phyloP scores from a whole-genome alignment of 805 yeast genomes.

The Kuraishia hungarica region DNA sequence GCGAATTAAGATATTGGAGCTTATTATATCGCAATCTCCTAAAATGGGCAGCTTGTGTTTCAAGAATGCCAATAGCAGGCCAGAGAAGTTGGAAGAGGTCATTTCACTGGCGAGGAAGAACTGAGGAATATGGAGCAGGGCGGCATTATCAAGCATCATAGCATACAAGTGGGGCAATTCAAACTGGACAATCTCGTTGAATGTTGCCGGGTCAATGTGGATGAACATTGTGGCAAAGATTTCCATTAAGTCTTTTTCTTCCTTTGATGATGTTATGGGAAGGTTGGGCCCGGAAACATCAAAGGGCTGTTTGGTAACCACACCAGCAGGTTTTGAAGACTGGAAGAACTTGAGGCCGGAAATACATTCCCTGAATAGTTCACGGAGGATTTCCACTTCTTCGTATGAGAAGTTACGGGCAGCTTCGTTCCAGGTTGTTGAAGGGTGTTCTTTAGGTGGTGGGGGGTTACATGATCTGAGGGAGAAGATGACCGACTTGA shows the following conservation, averaged over 20 bases:
- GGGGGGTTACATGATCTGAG: constrained; percentile 86
- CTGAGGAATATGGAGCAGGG: constrained; percentile 85
- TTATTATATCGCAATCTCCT: constrained; percentile 72
- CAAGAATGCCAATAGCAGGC: constrained; percentile 70
- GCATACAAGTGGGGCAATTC: constrained; percentile 75
- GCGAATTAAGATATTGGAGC: constrained; percentile 74
- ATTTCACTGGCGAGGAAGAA: constrained; percentile 88
- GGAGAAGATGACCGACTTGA: constrained; percentile 85
- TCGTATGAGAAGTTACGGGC: constrained; percentile 81
- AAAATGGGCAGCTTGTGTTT: constrained; percentile 64
- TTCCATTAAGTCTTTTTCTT: constrained; percentile 94
- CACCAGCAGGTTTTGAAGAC: constrained; percentile 38
- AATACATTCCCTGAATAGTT: constrained; percentile 77
- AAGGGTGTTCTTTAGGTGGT: constrained; percentile 41
- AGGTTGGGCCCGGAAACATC: constrained; percentile 73
- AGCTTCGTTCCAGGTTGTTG: constrained; percentile 70
- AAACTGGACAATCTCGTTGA: constrained; percentile 80
- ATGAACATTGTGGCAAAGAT: constrained; percentile 88
- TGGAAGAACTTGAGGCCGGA: constrained; percentile 72
- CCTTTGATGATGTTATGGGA: constrained; percentile 83
- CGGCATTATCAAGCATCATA: constrained; percentile 74
- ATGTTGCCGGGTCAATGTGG: constrained; percentile 91
- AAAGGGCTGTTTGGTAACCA: constrained; percentile 29
- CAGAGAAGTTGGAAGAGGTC: constrained; percentile 89
- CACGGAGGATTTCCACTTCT: constrained; percentile 70